phyloP scores from a whole-genome alignment of 768 basidiomycete species.

The Termitomyces sp. region DNA sequence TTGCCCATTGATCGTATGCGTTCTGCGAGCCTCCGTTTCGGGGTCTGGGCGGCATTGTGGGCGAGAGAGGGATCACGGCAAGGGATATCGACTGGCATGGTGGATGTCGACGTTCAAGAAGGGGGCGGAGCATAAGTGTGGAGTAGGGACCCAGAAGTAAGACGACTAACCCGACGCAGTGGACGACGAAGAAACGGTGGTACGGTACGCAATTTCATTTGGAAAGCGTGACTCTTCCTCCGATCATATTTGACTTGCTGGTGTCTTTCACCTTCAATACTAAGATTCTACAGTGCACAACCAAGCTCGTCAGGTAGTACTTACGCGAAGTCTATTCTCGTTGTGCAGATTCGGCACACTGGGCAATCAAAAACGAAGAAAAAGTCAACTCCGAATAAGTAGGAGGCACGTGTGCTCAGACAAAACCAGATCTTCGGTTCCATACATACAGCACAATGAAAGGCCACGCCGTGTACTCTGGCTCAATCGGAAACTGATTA shows the following conservation, averaged over 20 bases:
- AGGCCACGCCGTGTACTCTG: neutral
- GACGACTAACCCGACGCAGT: slow-evolving; percentile 33
- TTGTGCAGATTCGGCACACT: too few relatives aligned
- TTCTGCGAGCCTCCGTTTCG: slow-evolving; percentile 5
- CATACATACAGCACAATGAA: neutral
- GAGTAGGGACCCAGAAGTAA: slow-evolving; percentile 20
- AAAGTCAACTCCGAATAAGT: neutral
- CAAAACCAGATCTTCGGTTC: neutral
- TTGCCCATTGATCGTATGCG: slow-evolving; percentile 26
- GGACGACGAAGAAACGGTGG: slow-evolving; percentile 33
- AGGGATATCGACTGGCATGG: neutral
- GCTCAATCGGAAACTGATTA: neutral
- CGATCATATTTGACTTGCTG: neutral
- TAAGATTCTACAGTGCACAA: neutral
- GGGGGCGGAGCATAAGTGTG: slow-evolving; percentile 18
- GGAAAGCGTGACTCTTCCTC: slow-evolving; percentile 9
- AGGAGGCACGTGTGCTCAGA: neutral
- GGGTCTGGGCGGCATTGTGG: neutral
- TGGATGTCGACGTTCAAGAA: neutral
- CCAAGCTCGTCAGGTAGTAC: too few relatives aligned
- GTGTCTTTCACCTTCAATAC: neutral
- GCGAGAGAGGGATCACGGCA: neutral
- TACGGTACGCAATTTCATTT: slow-evolving; percentile 27
- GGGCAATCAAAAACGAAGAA: neutral
- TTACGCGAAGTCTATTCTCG: too few relatives aligned